These are phyloP conservation scores for Sugiyamaella sp. DNA, from an alignment of 1,139 yeast genomes.

Conservation along the genomic window DNA sequence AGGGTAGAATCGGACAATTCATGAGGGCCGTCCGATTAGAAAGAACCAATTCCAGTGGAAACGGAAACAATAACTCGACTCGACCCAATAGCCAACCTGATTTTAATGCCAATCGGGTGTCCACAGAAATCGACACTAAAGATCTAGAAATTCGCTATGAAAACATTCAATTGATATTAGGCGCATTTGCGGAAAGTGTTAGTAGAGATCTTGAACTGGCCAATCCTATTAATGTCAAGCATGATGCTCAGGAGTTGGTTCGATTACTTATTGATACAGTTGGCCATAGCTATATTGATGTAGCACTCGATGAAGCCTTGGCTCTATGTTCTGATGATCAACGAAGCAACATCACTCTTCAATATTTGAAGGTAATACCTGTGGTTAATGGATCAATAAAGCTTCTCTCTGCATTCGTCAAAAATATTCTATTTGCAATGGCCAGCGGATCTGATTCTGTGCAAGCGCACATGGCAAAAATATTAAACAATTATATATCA, in stretches of 20 bases:
- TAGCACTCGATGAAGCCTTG: conserved; percentile 68
- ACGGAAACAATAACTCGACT: conserved; percentile 12
- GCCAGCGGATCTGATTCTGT: conserved; percentile 57
- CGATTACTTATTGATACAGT: conserved; percentile 69
- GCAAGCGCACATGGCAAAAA: conserved; percentile 62
- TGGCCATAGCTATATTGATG: conserved; percentile 73
- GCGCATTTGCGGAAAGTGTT: conserved; percentile 75
- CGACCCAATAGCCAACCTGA: conserved; percentile 8
- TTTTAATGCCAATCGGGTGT: neutral
- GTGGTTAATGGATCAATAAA: conserved; percentile 65
- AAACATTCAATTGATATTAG: conserved; percentile 64
- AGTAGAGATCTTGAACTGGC: conserved; percentile 77
- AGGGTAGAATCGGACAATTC: conserved; percentile 40
- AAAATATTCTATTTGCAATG: conserved; percentile 73
- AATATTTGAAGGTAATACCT: conserved; percentile 55
- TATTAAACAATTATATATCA: conserved; percentile 68
- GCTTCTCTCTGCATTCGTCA: conserved; percentile 68
- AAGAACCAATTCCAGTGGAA: conserved; percentile 28
- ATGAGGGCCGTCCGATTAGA: conserved; percentile 40
- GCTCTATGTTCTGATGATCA: conserved; percentile 50
- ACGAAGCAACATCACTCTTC: conserved; percentile 42
- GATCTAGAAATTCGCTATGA: conserved; percentile 33
- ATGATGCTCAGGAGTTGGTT: conserved; percentile 65
- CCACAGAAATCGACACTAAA: conserved; percentile 21
- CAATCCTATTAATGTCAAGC: conserved; percentile 61